Conservation (phyloP, 129 eudicot species). For the Scalesia atractyloides region DNA sequence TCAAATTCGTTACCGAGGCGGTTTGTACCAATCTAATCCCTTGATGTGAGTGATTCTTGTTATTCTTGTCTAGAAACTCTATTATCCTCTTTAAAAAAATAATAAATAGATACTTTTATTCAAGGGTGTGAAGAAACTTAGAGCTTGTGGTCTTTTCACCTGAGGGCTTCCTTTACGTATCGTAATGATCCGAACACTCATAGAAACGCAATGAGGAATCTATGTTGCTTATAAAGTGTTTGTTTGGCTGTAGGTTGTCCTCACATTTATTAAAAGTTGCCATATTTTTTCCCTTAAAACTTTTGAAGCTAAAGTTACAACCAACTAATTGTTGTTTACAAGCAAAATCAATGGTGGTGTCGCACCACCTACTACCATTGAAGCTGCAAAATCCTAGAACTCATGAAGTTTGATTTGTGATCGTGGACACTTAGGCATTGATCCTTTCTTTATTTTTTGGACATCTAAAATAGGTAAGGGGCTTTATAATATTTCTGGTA, state of each 20-base stretch:
- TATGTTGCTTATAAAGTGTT: slow-evolving; percentile 57
- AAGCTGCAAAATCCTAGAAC: slow-evolving; percentile 49
- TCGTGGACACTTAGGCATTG: not conserved
- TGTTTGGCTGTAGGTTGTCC: slow-evolving; percentile 49
- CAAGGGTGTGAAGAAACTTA: slow-evolving; percentile 53
- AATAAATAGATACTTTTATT: not conserved
- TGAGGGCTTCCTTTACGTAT: slow-evolving; percentile 55
- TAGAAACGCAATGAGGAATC: slow-evolving; percentile 52
- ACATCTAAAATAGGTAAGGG: slow-evolving; percentile 12
- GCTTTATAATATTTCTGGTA: slow-evolving; percentile 11
- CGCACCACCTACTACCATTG: slow-evolving; percentile 61
- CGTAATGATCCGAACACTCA: slow-evolving; percentile 56
- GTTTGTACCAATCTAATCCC: too few relatives aligned
- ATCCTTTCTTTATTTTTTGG: slow-evolving; percentile 24
- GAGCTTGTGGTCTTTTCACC: slow-evolving; percentile 49
- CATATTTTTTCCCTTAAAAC: not conserved
- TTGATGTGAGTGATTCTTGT: slow-evolving; percentile 43
- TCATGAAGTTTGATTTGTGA: not conserved
- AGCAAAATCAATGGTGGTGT: slow-evolving; percentile 91
- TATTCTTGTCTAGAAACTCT: not conserved
- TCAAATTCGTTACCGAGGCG: too few relatives aligned
- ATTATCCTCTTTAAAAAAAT: not conserved
- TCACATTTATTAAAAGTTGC: not conserved
- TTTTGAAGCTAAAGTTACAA: not conserved
- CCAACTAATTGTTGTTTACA: slow-evolving; percentile 27